These are phyloP conservation scores for Buddleja alternifolia DNA, from an alignment of 257 asterid genomes.

Conservation along the genomic window DNA sequence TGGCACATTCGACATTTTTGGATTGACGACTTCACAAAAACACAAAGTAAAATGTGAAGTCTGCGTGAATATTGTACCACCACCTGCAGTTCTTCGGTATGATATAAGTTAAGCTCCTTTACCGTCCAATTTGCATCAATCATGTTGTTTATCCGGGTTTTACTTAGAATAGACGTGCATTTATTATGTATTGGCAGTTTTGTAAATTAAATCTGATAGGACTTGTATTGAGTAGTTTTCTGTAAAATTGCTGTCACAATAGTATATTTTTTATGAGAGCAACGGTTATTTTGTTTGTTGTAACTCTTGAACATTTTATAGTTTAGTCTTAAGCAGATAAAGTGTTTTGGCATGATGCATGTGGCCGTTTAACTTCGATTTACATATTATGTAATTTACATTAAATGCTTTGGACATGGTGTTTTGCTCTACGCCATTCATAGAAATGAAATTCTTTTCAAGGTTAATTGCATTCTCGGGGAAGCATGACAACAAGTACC, in stretches of 20 bases:
- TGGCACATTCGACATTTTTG: conserved; percentile 6
- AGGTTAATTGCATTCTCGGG: too few species aligned
- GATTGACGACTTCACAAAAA: neutral
- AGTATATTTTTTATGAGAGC: neutral
- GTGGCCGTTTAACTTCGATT: neutral
- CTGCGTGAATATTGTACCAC: neutral
- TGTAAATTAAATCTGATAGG: neutral
- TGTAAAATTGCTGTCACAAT: neutral
- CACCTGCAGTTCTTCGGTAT: neutral
- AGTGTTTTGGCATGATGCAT: neutral
- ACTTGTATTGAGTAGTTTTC: neutral
- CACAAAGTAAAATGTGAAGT: neutral
- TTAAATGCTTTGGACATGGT: too few species aligned
- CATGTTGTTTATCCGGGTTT: neutral
- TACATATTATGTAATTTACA: neutral
- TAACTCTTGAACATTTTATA: conserved; percentile 9
- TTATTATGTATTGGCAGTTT: neutral
- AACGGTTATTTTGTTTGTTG: neutral
- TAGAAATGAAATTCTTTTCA: too few species aligned
- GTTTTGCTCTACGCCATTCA: too few species aligned
- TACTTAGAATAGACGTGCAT: conserved; percentile 3
- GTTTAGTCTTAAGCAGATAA: neutral
- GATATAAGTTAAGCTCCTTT: conserved; percentile 2
- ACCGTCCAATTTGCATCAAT: neutral
- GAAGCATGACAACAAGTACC: too few species aligned